These are phyloP conservation scores for Kluyveromyces sp. DNA, from an alignment of 1,139 yeast genomes.

Conservation along the genomic window DNA sequence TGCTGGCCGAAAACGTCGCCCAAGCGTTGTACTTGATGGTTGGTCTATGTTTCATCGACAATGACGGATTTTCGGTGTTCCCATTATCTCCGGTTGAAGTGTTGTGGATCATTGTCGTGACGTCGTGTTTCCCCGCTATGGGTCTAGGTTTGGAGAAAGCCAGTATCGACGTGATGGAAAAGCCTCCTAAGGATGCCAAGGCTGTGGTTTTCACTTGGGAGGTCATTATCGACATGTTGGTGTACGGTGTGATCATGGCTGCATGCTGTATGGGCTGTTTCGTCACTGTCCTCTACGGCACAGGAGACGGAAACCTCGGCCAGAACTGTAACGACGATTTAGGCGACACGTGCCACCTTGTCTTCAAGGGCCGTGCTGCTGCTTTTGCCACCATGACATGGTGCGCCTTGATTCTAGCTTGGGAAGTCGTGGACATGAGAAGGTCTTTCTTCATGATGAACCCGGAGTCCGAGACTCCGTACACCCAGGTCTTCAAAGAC, in stretches of 20 bases:
- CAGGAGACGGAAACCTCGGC: conserved; percentile 66
- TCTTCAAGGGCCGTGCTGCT: conserved; percentile 73
- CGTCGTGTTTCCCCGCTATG: conserved; percentile 99
- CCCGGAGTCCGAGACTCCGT: conserved; percentile 56
- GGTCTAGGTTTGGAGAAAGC: conserved; percentile 96
- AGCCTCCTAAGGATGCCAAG: conserved; percentile 84
- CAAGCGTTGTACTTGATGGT: conserved; percentile 75
- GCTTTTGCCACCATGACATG: conserved; percentile 85
- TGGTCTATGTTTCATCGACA: conserved; percentile 65
- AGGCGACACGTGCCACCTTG: conserved; percentile 48
- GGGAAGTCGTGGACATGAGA: conserved; percentile 81
- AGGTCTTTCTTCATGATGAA: conserved; percentile 71
- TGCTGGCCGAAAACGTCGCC: conserved; percentile 91
- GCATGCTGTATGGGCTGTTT: conserved; percentile 63
- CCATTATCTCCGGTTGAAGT: conserved; percentile 98
- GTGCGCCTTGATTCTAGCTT: conserved; percentile 80
- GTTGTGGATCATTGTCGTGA: conserved; percentile 90
- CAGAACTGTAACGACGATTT: conserved; percentile 49
- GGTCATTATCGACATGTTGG: conserved; percentile 66
- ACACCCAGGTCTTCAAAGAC: conserved; percentile 54
- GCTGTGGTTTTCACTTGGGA: conserved; percentile 73
- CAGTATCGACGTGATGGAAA: conserved; percentile 87
- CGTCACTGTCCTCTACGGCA: conserved; percentile 57
- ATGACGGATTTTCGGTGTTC: conserved; percentile 57
- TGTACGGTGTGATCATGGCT: conserved; percentile 72